Evolutionary conservation across 2,329 filamentous ascomycete species (phyloP), one percentile per base, ranked within the genome.

Genomic region (Nemania sp.): DNA sequence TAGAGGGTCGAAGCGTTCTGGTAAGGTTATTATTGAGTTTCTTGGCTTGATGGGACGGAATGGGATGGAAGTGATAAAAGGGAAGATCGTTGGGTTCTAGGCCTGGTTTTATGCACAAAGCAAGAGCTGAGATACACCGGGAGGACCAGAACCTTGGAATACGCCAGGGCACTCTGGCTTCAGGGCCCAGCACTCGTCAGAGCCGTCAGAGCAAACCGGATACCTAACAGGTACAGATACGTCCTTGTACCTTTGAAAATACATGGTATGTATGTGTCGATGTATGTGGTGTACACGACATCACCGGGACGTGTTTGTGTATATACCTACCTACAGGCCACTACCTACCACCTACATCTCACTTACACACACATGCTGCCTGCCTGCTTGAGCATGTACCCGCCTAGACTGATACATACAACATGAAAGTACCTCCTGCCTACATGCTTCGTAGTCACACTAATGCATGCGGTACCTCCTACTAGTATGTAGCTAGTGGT

Each of bases 71-170:
- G n/a, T 4, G 1, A 11, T n/a, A 37, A 21, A 39, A 49, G 15
- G 11, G 13, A 15, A 18, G 5, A n/a, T 15, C 9, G 11, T 18
- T 21, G 45, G 60, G 48, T 49, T 55, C 32, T 47, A n/a, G 49
- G 48, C 42, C 25, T 29, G 25, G 25, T 39, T 63, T 67, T 71
- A 69, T 71, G 69, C 61, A 51, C 46, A 46, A 57, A 39, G 58
- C 21, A 54, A 55, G 10, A 45, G 56, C 25, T 56, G 63, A 46
- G 35, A 50, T 45, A 34, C 40, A 45, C 35, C 32, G 53, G 37
- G 32, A 55, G 6, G 48, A 17, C 29, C 32, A 32, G 53, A 32
- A 12, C 18, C 15, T 17, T 4, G 46, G 32, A 13, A 54, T 29
- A 29, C 25, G 25, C 25, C 25, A 29, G 25, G 20, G 59, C 61